Conservation (phyloP, 208 protist genomes). For the Trypanosoma platydactyli region DNA sequence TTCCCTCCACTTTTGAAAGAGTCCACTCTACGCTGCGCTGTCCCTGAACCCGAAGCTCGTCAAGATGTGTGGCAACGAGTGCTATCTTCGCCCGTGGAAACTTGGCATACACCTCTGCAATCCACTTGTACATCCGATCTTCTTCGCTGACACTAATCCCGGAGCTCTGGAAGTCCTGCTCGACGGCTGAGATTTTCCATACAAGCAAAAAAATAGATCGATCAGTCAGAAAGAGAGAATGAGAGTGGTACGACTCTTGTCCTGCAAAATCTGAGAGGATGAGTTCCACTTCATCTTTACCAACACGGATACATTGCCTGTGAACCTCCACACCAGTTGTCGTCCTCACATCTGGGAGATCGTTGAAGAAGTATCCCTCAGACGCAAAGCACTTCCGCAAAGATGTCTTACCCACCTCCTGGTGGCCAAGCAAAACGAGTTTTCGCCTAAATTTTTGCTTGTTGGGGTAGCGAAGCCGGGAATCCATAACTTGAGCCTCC, state of each 20-base stretch:
- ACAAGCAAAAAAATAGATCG: constrained; percentile 87
- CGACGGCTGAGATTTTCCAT: constrained; percentile 88
- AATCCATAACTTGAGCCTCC: constrained; percentile 9
- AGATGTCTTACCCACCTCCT: constrained; percentile 90
- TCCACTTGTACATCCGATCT: constrained; percentile 81
- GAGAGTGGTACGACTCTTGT: constrained; percentile 86
- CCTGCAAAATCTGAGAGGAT: constrained; percentile 86
- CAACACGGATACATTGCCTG: constrained; percentile 53
- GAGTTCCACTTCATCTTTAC: constrained; percentile 62
- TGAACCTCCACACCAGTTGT: constrained; percentile 84
- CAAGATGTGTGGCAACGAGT: constrained; percentile 86
- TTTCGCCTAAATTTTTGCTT: constrained; percentile 74
- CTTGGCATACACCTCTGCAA: constrained; percentile 87
- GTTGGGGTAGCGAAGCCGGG: constrained; percentile 52
- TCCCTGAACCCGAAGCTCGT: constrained; percentile 82
- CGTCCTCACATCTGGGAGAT: constrained; percentile 74
- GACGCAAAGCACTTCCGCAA: constrained; percentile 88
- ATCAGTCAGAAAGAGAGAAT: constrained; percentile 84
- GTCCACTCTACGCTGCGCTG: constrained; percentile 88
- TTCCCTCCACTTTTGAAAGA: constrained; percentile 73
- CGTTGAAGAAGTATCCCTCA: constrained; percentile 80
- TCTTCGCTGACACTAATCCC: constrained; percentile 83
- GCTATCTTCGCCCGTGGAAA: constrained; percentile 73
- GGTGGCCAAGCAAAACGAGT: constrained; percentile 81
- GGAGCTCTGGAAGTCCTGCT: constrained; percentile 80